These are phyloP conservation scores for Vitis riparia DNA, from an alignment of 164 flowering plant genomes.

Conservation along the genomic window DNA sequence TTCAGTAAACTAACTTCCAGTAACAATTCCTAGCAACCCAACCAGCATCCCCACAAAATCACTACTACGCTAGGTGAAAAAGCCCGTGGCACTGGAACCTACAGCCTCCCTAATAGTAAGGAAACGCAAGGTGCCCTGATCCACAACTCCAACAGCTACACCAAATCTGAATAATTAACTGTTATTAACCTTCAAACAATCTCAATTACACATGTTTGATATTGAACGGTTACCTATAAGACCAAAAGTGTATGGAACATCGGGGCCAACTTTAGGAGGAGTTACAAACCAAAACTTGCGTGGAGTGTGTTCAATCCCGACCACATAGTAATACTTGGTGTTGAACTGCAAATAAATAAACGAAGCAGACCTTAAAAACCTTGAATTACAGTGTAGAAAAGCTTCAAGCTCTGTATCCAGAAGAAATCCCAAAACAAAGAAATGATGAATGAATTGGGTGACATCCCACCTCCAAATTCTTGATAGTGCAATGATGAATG, in stretches of 20 bases:
- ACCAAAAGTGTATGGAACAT: conserved; percentile 61
- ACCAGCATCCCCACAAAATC: no score
- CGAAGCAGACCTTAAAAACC: not conserved
- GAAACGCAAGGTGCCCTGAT: no score
- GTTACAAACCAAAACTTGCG: conserved; percentile 57
- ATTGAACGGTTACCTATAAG: conserved; percentile 38
- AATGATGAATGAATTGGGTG: not conserved
- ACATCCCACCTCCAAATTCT: conserved; percentile 48
- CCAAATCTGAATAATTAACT: not conserved
- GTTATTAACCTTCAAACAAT: not conserved
- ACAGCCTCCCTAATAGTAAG: no score
- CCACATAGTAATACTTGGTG: conserved; percentile 51
- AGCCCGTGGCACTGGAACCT: no score
- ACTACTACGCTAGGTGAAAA: no score
- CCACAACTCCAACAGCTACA: no score
- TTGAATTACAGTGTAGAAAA: no score
- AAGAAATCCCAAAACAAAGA: no score
- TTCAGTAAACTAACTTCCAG: no score
- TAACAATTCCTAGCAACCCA: no score
- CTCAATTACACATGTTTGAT: not conserved
- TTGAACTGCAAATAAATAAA: conserved; percentile 33
- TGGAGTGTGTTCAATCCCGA: conserved; percentile 39
- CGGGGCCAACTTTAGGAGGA: conserved; percentile 61
- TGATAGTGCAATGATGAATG: conserved; percentile 72
- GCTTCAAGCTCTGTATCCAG: no score